Base-by-base conservation (phyloP, 2,329 filamentous ascomycete species). In the Onygenales sp. region DNA sequence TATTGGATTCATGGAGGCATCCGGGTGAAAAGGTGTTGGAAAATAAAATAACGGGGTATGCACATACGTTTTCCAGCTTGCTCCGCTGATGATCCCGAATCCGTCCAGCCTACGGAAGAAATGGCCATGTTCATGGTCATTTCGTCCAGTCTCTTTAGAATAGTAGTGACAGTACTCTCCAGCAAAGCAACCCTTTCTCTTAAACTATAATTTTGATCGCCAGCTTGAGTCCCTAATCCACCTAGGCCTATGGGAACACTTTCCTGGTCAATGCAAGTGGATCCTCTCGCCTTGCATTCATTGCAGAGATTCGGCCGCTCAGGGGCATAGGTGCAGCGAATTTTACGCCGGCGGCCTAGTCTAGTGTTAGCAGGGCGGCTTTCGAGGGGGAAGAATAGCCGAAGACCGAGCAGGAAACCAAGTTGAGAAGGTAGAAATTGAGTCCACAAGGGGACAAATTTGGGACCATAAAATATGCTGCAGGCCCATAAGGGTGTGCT, bases 261-360 rank as follows among this genome's bases (percentile, higher is more conserved):
- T 54, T 72, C 68, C 57, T 73, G 70, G 47, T 70, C 68, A 45
- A 71, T 64, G 55, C 70, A 73, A 33, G 61, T 62, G 6, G 64
- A 66, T 2, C 70, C 69, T 51, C 70, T 58, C 17, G 67, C 58
- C 53, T 67, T 66, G 55, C 70, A 73, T 59, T 73, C 70, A 55
- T 70, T 70, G 60, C 70, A 73, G 27, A 63, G 52, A 17, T 62
- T 63, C 4, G 63, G 61, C 36, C 65, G 59, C 46, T 64, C 63
- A 11, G 64, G 52, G 47, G 65, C 62, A 42, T 66, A 70, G n/a
- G 67, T 71, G 54, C 70, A 73, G 53, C 70, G 69, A 53, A 72
- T 72, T 55, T 73, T 73, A 42, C 70, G 66, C 51, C 70, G 64
- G 42, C 70, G 62, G 56, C 67, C 67, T 69, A 34, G 4, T 8